Evolutionary conservation across 2,329 filamentous ascomycete genomes (phyloP).

Genomic region (Fusarium sp.): DNA sequence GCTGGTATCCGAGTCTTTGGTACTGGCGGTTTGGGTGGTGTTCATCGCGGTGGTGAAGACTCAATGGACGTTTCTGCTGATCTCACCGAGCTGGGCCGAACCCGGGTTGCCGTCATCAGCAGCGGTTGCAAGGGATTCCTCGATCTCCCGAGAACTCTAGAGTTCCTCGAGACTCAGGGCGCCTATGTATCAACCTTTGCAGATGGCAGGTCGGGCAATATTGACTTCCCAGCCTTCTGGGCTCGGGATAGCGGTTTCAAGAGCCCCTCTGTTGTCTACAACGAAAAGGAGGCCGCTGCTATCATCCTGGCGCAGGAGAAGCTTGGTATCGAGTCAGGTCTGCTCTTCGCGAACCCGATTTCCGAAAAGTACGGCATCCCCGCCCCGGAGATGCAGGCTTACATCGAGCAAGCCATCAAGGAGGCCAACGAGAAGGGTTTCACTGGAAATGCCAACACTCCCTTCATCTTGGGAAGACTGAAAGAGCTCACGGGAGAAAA

Average conservation of each 20-base stretch:
- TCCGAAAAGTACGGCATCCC: constrained; percentile 80
- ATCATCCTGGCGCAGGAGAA: constrained; percentile 86
- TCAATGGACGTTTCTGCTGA: constrained; percentile 97
- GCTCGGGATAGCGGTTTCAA: constrained; percentile 86
- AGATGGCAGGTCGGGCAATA: constrained; percentile 78
- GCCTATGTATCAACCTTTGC: constrained; percentile 92
- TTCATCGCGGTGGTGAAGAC: constrained; percentile 89
- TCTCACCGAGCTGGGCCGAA: constrained; percentile 92
- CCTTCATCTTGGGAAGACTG: constrained; percentile 85
- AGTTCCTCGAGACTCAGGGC: constrained; percentile 80
- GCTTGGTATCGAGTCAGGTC: constrained; percentile 81
- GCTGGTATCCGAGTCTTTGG: constrained; percentile 95
- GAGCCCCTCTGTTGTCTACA: constrained; percentile 82
- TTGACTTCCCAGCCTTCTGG: constrained; percentile 96
- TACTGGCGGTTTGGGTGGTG: constrained; percentile 93
- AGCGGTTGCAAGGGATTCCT: constrained; percentile 97
- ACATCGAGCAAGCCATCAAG: constrained; percentile 78
- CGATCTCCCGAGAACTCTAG: constrained; percentile 90
- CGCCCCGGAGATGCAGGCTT: constrained; percentile 77
- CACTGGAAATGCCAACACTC: constrained; percentile 85
- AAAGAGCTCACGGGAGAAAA: constrained; percentile 81
- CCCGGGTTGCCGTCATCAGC: constrained; percentile 88
- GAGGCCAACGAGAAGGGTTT: constrained; percentile 77
- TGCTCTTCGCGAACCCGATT: constrained; percentile 92
- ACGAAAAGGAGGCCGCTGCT: constrained; percentile 88